phyloP scores from a whole-genome alignment of 371 early-diverging fungal genomes.

The Spiromyces aspiralis region DNA sequence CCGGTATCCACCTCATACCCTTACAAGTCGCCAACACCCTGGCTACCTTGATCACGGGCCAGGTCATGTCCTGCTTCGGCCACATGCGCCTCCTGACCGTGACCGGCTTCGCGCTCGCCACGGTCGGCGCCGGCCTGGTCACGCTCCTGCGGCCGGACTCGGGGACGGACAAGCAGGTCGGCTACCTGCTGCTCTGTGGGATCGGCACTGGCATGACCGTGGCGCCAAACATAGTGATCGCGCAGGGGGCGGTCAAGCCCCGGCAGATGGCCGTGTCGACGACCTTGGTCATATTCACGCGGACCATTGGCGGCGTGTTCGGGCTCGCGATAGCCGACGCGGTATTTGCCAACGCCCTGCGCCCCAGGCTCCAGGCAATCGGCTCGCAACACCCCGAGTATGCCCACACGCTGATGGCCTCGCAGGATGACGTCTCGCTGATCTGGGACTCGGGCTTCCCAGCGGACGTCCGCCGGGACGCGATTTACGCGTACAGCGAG shows the following conservation, averaged over 20 bases:
- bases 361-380: slow-evolving; percentile 8
- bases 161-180: slow-evolving; percentile 26
- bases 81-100: slow-evolving; percentile 2
- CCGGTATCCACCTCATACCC: slow-evolving; percentile 49
- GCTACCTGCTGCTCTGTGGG: slow-evolving; percentile 29
- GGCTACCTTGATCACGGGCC: neutral
- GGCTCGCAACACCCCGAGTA: slow-evolving; percentile 11
- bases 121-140: neutral
- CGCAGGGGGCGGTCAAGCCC: slow-evolving; percentile 34
- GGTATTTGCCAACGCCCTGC: slow-evolving; percentile 12
- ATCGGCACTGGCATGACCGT: slow-evolving; percentile 41
- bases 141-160: slow-evolving; percentile 27
- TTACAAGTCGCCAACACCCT: neutral
- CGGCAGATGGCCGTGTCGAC: slow-evolving; percentile 27
- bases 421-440: slow-evolving; percentile 20
- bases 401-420: slow-evolving; percentile 1
- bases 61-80: neutral
- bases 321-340: slow-evolving; percentile 40
- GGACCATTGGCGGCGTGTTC: slow-evolving; percentile 49
- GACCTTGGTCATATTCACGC: slow-evolving; percentile 24
- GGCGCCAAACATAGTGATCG: slow-evolving; percentile 40
- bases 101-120: neutral
- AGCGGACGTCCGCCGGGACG: slow-evolving; percentile 17
- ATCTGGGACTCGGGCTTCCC: slow-evolving; percentile 21
- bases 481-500: slow-evolving; percentile 37